Percentiles rank a stretch among this genome's conserved stretches.
phyloP scores from a whole-genome alignment of 1,139 yeast genomes.

The Zygoascus sp. region DNA sequence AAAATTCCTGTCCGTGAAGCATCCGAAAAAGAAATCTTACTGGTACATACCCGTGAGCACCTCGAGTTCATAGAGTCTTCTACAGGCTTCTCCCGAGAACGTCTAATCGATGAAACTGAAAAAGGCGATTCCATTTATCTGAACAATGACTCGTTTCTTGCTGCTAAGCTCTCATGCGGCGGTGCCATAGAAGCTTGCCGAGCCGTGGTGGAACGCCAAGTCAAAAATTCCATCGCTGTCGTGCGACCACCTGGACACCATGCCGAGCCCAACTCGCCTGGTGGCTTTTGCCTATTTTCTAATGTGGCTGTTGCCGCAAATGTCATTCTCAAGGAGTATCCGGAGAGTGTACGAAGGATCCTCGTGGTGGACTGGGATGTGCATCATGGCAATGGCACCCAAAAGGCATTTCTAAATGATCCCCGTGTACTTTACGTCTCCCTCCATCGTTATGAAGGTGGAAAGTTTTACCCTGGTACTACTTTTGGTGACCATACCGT shows the following conservation, averaged over 20 bases:
- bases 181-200: slow-evolving; percentile 95
- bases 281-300: slow-evolving; percentile 93
- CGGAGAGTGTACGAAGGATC: slow-evolving; percentile 81
- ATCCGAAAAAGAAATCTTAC: slow-evolving; percentile 72
- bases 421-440: slow-evolving; percentile 89
- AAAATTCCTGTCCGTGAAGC: slow-evolving; percentile 93
- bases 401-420: slow-evolving; percentile 81
- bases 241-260: slow-evolving; percentile 99
- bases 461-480: slow-evolving; percentile 92
- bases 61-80: slow-evolving; percentile 72
- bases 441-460: slow-evolving; percentile 86
- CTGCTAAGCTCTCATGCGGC: slow-evolving; percentile 93
- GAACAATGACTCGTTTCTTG: slow-evolving; percentile 81
- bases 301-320: slow-evolving; percentile 98
- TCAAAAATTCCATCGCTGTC: slow-evolving; percentile 87
- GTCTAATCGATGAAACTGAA: slow-evolving; percentile 78
- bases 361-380: slow-evolving; percentile 95
- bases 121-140: slow-evolving; percentile 92
- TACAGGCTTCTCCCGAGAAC: slow-evolving; percentile 71
- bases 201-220: slow-evolving; percentile 90
- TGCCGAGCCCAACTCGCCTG: slow-evolving; percentile 96
- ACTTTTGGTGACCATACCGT: slow-evolving; percentile 69
- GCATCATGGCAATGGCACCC: slow-evolving; percentile 98
- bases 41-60: slow-evolving; percentile 82
- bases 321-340: slow-evolving; percentile 72